Conservation (phyloP, 2,329 filamentous ascomycete species). For the Westerdykella aurantiaca region DNA sequence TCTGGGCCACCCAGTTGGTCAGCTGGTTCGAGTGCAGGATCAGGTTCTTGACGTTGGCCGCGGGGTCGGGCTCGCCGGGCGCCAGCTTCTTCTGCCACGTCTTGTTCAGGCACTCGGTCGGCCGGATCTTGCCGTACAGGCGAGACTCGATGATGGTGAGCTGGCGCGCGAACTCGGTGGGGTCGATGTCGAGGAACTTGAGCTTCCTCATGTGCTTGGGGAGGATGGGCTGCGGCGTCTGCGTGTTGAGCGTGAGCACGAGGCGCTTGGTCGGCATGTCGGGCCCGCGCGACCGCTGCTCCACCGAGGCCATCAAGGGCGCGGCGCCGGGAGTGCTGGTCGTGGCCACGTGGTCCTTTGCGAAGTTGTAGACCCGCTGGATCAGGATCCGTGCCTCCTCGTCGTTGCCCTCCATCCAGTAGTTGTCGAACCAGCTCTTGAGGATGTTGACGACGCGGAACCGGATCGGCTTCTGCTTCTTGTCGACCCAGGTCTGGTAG, state of each 20-base stretch:
- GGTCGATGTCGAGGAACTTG: conserved; percentile 95
- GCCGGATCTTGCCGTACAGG: conserved; percentile 91
- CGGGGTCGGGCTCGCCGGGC: conserved; percentile 76
- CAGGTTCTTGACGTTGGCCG: conserved; percentile 88
- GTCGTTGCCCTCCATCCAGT: conserved; percentile 95
- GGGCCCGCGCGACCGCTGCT: conserved; percentile 82
- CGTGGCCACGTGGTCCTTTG: conserved; percentile 83
- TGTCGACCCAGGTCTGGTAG: conserved; percentile 81
- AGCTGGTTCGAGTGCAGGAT: conserved; percentile 98
- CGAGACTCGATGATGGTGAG: conserved; percentile 94
- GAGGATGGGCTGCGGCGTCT: conserved; percentile 80
- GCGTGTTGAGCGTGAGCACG: conserved; percentile 76
- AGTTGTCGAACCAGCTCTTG: conserved; percentile 97
- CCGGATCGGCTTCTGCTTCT: conserved; percentile 91
- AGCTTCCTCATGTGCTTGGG: conserved; percentile 99
- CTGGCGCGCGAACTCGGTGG: conserved; percentile 93
- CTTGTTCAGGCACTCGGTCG: conserved; percentile 94
- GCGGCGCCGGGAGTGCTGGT: conserved; percentile 87
- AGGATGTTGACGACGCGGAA: conserved; percentile 96
- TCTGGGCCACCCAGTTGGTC: conserved; percentile 98
- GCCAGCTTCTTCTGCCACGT: conserved; percentile 96
- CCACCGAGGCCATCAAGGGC: conserved; percentile 77
- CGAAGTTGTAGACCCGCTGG: conserved; percentile 83
- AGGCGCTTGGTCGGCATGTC: conserved; percentile 81
- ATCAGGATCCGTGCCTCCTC: conserved; percentile 80